These are phyloP conservation scores for Tarenaya hassleriana DNA, from an alignment of 345 rosid genomes.

Conservation along the genomic window DNA sequence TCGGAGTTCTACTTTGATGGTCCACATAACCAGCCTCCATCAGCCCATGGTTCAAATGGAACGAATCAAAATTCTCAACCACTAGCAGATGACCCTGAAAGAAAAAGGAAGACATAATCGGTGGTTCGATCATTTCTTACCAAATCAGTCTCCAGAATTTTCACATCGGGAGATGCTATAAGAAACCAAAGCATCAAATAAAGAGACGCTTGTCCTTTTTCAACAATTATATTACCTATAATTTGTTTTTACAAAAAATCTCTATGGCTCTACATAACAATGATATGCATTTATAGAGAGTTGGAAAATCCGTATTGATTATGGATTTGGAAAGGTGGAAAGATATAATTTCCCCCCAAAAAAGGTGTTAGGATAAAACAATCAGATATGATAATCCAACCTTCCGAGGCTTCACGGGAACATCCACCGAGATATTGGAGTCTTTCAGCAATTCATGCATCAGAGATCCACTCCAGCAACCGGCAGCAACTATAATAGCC, in stretches of 20 bases:
- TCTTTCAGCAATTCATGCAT: slow-evolving; percentile 48
- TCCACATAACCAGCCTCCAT: slow-evolving; percentile 76
- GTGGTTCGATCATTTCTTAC: neutral
- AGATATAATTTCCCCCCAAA: neutral
- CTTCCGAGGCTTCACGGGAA: slow-evolving; percentile 89
- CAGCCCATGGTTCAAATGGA: slow-evolving; percentile 69
- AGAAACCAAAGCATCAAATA: neutral
- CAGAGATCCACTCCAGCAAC: slow-evolving; percentile 85
- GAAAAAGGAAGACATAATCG: slow-evolving; percentile 10
- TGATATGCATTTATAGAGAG: neutral
- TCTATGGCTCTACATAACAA: slow-evolving; percentile 3
- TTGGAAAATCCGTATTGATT: neutral
- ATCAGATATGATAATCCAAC: slow-evolving; percentile 27
- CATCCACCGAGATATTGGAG: slow-evolving; percentile 34
- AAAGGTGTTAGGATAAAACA: neutral
- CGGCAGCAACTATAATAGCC: slow-evolving; percentile 74
- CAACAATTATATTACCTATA: neutral
- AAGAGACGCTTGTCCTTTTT: slow-evolving; percentile 4
- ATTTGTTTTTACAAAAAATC: neutral
- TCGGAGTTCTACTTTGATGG: slow-evolving; percentile 31
- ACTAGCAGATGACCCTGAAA: slow-evolving; percentile 85
- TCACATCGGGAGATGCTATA: neutral
- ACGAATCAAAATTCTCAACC: slow-evolving; percentile 52
- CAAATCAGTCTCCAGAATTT: slow-evolving; percentile 7
- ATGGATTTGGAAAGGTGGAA: neutral